Conservation (phyloP, 139 green algal genomes). For the Micractinium conductrix region DNA sequence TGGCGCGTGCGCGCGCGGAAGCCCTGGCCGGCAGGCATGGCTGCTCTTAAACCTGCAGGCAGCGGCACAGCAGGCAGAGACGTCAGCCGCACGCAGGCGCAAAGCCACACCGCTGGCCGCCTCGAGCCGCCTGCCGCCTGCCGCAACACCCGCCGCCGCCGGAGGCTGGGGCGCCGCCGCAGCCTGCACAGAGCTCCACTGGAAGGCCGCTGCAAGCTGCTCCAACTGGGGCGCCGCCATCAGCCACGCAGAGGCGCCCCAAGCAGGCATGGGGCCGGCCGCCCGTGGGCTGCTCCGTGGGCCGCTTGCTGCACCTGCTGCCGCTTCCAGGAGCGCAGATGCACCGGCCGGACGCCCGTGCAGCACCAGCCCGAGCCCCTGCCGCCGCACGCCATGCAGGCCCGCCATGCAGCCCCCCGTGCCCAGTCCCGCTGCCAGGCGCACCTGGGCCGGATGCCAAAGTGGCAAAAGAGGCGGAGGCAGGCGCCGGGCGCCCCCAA, state of each 20-base stretch:
- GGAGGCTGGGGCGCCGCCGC: too few species aligned
- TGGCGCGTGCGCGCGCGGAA: conserved; percentile 88
- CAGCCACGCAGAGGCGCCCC: not conserved
- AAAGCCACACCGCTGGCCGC: too few species aligned
- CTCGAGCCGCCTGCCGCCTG: too few species aligned
- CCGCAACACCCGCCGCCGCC: too few species aligned
- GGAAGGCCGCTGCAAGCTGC: not conserved
- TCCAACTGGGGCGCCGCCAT: not conserved
- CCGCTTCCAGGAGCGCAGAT: too few species aligned
- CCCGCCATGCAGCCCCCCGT: too few species aligned
- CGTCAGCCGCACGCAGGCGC: not conserved
- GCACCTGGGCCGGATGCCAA: conserved; percentile 1
- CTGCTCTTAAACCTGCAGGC: conserved; percentile 33
- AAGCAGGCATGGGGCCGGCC: too few species aligned
- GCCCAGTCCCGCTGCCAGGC: not conserved
- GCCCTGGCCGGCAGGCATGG: conserved; percentile 79
- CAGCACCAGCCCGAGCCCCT: not conserved
- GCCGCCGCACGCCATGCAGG: not conserved
- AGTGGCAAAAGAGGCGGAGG: conserved; percentile 13
- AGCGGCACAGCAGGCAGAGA: not conserved
- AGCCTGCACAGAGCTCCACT: not conserved
- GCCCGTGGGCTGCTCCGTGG: too few species aligned
- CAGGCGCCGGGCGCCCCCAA: too few species aligned
- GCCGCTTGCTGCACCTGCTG: too few species aligned
- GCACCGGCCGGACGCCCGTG: not conserved